phyloP scores from a whole-genome alignment of 2,329 filamentous ascomycete species.

The Escovopsis sp. region DNA sequence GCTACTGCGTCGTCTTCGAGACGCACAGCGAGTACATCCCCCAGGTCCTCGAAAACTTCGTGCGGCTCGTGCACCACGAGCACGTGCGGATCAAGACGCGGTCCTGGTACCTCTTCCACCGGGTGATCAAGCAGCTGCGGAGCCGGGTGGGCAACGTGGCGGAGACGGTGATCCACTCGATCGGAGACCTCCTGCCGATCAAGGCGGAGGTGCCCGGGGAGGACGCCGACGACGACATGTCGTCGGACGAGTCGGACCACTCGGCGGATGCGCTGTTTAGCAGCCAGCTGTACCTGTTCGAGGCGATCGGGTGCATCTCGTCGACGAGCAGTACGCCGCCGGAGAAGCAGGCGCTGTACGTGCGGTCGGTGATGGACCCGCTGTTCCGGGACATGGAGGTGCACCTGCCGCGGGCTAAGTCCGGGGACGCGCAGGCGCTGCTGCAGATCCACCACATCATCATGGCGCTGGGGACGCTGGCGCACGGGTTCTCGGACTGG shows the following conservation, averaged over 20 bases:
- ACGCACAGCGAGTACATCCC: conserved; percentile 67
- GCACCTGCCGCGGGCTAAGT: conserved; percentile 59
- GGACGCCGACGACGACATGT: conserved; percentile 78
- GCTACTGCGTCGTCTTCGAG: conserved; percentile 88
- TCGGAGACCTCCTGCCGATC: conserved; percentile 76
- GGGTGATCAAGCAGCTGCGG: conserved; percentile 77
- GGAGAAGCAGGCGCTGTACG: conserved; percentile 77
- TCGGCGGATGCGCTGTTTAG: conserved; percentile 83
- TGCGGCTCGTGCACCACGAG: conserved; percentile 74
- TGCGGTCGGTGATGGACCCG: conserved; percentile 75
- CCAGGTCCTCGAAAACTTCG: conserved; percentile 78
- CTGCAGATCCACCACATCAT: conserved; percentile 93
- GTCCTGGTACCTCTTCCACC: conserved; percentile 94
- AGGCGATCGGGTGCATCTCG: conserved; percentile 84
- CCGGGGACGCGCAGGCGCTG: conserved; percentile 65
- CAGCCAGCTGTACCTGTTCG: conserved; percentile 84
- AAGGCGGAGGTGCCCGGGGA: conserved; percentile 72
- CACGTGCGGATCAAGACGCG: conserved; percentile 76
- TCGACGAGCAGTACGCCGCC: conserved; percentile 62
- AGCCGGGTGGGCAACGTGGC: conserved; percentile 76
- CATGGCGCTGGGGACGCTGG: conserved; percentile 85
- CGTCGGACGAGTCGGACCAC: conserved; percentile 80
- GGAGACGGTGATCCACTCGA: conserved; percentile 78
- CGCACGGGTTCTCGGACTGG: conserved; percentile 87
- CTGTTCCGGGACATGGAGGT: conserved; percentile 80